Evolutionary conservation across 441 rosid genomes (phyloP).

Genomic region (Syzygium syzygioides): DNA sequence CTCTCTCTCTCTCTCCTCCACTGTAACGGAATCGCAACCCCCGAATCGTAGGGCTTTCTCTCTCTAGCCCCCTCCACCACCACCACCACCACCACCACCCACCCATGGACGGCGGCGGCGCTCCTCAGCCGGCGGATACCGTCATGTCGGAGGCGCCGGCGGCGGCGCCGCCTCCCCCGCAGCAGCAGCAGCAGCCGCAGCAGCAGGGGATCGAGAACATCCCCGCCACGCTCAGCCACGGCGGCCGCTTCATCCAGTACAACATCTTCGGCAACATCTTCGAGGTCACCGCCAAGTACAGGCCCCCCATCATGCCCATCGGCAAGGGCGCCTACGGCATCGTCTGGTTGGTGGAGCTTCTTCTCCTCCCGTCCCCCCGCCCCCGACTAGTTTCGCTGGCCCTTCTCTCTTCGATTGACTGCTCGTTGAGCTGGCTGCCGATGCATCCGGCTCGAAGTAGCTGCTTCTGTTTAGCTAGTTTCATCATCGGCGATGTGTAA

Average conservation of each 20-base stretch:
- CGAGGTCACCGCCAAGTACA: constrained; percentile 91
- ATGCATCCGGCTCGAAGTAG: not conserved
- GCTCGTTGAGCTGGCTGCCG: not conserved
- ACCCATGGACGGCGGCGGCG: constrained; percentile 46
- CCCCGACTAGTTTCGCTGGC: too few species aligned
- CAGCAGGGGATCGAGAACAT: constrained; percentile 56
- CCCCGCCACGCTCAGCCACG: constrained; percentile 80
- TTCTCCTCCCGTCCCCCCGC: too few species aligned
- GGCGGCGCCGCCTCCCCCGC: not conserved
- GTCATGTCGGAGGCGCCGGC: constrained; percentile 9
- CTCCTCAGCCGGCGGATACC: constrained; percentile 22
- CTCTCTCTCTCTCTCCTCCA: not conserved
- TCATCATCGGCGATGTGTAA: not conserved
- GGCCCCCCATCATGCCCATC: constrained; percentile 87
- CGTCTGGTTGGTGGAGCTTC: constrained; percentile 51
- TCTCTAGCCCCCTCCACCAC: not conserved
- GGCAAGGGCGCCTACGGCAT: constrained; percentile 90
- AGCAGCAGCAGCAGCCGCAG: constrained; percentile 19
- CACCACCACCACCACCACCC: not conserved
- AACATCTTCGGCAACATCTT: constrained; percentile 89
- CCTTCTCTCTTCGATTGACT: not conserved
- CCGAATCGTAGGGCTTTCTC: not conserved
- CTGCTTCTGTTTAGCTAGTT: not conserved
- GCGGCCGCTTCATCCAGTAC: constrained; percentile 87
- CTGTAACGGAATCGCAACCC: not conserved